Percentiles rank a stretch among this genome's conserved stretches.
phyloP scores from a whole-genome alignment of 306 rosid genomes.

The Fragaria vesca region DNA sequence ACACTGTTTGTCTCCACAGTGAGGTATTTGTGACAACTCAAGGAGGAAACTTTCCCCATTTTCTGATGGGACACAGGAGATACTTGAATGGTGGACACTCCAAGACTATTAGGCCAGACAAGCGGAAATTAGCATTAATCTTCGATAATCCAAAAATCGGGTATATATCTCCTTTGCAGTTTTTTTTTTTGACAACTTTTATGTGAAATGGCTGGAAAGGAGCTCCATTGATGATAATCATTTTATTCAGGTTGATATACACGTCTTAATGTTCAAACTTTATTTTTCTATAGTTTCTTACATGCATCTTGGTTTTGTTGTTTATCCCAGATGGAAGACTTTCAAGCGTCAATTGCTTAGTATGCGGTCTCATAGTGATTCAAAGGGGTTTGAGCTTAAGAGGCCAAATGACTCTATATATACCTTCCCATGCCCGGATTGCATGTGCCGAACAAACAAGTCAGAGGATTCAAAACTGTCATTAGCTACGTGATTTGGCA shows the following conservation, averaged over 20 bases:
- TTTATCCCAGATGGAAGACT: constrained; percentile 74
- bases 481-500: constrained; percentile 50
- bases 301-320: constrained; percentile 17
- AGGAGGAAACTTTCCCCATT: constrained; percentile 99
- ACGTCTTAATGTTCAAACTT: background rate
- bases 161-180: constrained; percentile 40
- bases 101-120: constrained; percentile 93
- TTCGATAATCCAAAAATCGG: constrained; percentile 87
- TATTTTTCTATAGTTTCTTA: too few relatives aligned
- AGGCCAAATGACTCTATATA: constrained; percentile 90
- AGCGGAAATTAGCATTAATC: constrained; percentile 81
- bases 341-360: constrained; percentile 80
- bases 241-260: background rate
- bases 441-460: constrained; percentile 84
- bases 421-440: constrained; percentile 96
- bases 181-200: constrained; percentile 14
- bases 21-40: constrained; percentile 99
- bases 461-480: constrained; percentile 51
- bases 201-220: background rate
- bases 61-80: constrained; percentile 91
- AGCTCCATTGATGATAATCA: background rate
- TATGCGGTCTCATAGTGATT: constrained; percentile 87
- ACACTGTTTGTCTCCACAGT: constrained; percentile 96
- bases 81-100: constrained; percentile 93
- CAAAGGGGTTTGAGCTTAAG: constrained; percentile 86